phyloP scores from a whole-genome alignment of 371 early-diverging fungal genomes.

The Mortierella sp. region DNA sequence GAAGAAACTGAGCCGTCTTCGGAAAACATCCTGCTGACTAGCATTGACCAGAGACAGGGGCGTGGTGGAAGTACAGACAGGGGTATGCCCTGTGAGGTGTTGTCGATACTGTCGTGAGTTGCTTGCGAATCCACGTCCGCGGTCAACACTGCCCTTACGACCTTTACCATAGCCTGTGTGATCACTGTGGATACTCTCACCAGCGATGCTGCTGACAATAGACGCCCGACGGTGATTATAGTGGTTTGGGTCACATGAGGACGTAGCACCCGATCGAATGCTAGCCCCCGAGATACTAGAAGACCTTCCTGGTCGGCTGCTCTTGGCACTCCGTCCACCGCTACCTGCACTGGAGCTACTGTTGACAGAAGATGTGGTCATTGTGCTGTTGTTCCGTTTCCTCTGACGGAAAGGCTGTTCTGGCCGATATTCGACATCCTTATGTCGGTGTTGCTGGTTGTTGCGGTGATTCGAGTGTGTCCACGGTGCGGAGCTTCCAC shows the following conservation, averaged over 20 bases:
- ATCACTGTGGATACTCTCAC: slow-evolving; percentile 12
- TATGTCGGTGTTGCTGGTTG: too few relatives aligned
- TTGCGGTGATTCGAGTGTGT: too few relatives aligned
- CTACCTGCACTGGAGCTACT: neutral
- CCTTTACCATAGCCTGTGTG: slow-evolving; percentile 2
- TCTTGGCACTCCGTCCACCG: slow-evolving; percentile 8
- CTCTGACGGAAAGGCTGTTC: slow-evolving; percentile 12
- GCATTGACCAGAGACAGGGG: neutral
- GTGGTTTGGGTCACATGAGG: neutral
- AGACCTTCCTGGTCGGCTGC: slow-evolving; percentile 10
- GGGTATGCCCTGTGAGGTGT: slow-evolving; percentile 34
- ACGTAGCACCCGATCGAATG: neutral
- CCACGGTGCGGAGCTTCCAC: too few relatives aligned
- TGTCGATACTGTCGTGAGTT: slow-evolving; percentile 39
- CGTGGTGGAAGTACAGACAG: slow-evolving; percentile 2
- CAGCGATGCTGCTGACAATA: slow-evolving; percentile 23
- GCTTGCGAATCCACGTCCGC: slow-evolving; percentile 1
- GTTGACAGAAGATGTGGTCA: slow-evolving; percentile 17
- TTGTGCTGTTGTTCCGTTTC: slow-evolving; percentile 32
- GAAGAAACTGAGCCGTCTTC: slow-evolving; percentile 39
- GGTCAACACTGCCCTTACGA: slow-evolving; percentile 6
- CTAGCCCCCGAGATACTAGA: slow-evolving; percentile 13
- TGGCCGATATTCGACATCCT: neutral
- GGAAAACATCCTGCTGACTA: slow-evolving; percentile 29
- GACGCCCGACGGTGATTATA: slow-evolving; percentile 19